A percentile compares a stretch with the other conserved stretches of the same genome.
Evolutionary conservation across 306 rosid species (phyloP).

Genomic region (Casuarina glauca): DNA sequence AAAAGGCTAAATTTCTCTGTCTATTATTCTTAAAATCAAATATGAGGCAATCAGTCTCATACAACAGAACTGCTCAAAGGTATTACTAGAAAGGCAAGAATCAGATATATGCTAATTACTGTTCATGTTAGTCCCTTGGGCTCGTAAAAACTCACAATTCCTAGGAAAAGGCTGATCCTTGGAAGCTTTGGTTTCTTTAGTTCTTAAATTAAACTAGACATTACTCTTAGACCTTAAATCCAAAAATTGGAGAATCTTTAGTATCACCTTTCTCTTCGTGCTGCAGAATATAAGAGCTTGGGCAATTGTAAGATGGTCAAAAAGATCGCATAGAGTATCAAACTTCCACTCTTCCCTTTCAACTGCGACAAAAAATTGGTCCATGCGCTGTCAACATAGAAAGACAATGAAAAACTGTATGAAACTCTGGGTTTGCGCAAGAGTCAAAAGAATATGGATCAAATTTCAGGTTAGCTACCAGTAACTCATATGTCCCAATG

Average conservation of each 20-base stretch:
- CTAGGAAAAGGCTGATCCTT: background rate
- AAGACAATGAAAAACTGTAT: background rate
- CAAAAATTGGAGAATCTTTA: background rate
- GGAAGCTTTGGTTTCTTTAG: background rate
- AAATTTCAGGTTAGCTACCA: conserved; percentile 20
- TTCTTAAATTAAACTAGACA: no score
- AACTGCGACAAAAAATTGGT: conserved; percentile 97
- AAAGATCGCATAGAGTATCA: conserved; percentile 95
- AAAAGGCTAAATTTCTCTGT: background rate
- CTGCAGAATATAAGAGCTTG: conserved; percentile 99
- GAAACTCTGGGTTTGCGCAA: conserved; percentile 16
- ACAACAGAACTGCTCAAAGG: background rate
- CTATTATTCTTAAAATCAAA: background rate
- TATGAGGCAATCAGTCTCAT: background rate
- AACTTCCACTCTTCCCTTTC: conserved; percentile 98
- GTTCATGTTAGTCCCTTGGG: background rate
- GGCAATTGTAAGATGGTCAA: conserved; percentile 89
- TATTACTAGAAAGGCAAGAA: background rate
- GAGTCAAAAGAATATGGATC: background rate
- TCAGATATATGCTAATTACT: background rate
- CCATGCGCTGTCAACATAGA: conserved; percentile 70
- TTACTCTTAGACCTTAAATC: background rate
- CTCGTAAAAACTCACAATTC: background rate
- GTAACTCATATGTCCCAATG: conserved; percentile 16
- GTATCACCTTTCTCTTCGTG: conserved; percentile 86